Evolutionary conservation across 202 grass and related monocot species (phyloP), one percentile per base, ranked within the genome.

Genomic region (Schoenoplectus triqueter): DNA sequence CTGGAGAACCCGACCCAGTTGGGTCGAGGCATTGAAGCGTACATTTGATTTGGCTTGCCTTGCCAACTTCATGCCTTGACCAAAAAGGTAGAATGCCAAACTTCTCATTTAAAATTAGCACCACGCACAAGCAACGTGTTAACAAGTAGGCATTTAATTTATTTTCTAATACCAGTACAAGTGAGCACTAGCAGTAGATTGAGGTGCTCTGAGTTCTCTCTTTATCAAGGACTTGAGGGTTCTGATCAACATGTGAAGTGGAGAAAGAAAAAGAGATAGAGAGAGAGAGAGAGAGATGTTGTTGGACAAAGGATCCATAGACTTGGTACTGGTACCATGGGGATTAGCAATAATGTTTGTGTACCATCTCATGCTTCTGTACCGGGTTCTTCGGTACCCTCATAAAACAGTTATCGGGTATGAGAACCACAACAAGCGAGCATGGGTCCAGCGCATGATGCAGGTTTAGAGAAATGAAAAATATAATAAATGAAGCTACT

Each of bases 371-470:
- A 47, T 95, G 84, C 92, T 98, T 80, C 91, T 98, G 56, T 98
- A 93, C 87, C 89, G 95, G 81, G 87, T 95, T 57, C 87, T 98
- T 80, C 87, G 95, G 15, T 88, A 80, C 44, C 92, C 95, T 0
- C 39, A 78, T 62, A 82, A 77, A 59, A 98, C 95, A 13, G 87
- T 89, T n/a, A 87, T 98, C 42, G 95, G 95, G 59, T 98, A 95
- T 56, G 95, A 98, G 87, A 98, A 98, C 85, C 95, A 98, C 66
- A 98, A 98, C 89, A 98, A 98, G 81, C 48, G 85, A 2, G 92
- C 95, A 9, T 98, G 95, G 95, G 95, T 98, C 2, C 71, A 86
- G 3, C 86, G 89, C 60, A 93, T 95, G 91, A 51, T 92, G 72
- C 86, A 89, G 90, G 93, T 92, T 60, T 62, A 59, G 7, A 52